These are phyloP conservation scores for Salix arbutifolia DNA, from an alignment of 345 rosid genomes.

Conservation along the genomic window DNA sequence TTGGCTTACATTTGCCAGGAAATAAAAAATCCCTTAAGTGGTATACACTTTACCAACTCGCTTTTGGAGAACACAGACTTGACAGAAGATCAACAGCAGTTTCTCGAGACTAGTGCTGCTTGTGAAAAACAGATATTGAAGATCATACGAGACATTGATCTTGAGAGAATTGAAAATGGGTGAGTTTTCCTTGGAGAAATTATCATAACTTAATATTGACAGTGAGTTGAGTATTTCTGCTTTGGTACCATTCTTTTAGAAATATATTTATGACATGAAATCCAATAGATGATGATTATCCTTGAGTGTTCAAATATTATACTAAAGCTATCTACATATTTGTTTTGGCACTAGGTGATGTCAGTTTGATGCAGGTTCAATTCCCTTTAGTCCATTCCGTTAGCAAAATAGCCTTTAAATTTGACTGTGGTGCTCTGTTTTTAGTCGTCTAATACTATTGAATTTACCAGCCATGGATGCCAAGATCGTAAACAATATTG, in stretches of 20 bases:
- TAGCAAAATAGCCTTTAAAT: not conserved
- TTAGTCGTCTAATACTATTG: not conserved
- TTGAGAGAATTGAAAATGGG: conserved; percentile 77
- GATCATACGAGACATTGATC: conserved; percentile 60
- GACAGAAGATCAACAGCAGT: conserved; percentile 81
- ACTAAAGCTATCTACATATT: not conserved
- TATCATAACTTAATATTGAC: not conserved
- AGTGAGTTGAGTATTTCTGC: not conserved
- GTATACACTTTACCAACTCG: conserved; percentile 69
- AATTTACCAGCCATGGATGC: not conserved
- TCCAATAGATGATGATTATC: too few relatives aligned
- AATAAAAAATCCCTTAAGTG: conserved; percentile 69
- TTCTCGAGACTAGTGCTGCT: conserved; percentile 75
- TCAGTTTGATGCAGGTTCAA: not conserved
- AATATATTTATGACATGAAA: not conserved
- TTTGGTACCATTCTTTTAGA: not conserved
- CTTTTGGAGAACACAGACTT: conserved; percentile 69
- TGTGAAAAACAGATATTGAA: conserved; percentile 83
- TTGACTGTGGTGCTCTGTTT: not conserved
- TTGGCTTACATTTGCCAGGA: conserved; percentile 75
- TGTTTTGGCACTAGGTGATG: not conserved
- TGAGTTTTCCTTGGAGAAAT: conserved; percentile 26
- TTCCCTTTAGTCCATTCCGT: not conserved
- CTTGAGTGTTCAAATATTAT: not conserved
- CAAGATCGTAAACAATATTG: not conserved